phyloP scores from a whole-genome alignment of 495 filamentous ascomycete species.

The Bathelium albidoporum region DNA sequence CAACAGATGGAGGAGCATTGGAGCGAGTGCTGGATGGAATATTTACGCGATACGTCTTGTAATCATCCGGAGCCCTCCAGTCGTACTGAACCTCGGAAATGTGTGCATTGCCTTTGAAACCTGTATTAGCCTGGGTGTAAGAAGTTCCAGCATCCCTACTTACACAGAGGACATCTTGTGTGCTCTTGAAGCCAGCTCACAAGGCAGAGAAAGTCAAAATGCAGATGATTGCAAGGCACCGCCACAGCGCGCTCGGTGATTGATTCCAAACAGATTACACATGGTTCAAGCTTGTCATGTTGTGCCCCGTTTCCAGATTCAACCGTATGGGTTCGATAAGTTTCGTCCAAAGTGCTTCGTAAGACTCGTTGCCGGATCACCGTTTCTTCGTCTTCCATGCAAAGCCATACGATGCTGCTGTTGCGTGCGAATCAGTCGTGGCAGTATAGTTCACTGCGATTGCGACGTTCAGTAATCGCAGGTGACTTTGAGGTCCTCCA shows the following conservation, averaged over 20 bases:
- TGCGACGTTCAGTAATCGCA: too few species aligned
- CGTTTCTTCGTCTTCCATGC: background rate
- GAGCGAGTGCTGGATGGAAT: background rate
- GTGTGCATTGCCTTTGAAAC: slow-evolving; percentile 45
- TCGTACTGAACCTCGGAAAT: slow-evolving; percentile 61
- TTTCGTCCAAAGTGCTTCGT: background rate
- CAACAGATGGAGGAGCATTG: background rate
- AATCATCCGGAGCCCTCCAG: slow-evolving; percentile 40
- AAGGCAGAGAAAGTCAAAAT: slow-evolving; percentile 78
- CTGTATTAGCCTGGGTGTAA: background rate
- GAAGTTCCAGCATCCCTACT: slow-evolving; percentile 3
- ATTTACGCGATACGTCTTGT: slow-evolving; percentile 43
- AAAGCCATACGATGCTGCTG: background rate
- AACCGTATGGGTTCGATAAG: background rate
- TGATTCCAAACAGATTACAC: slow-evolving; percentile 65
- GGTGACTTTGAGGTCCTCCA: background rate
- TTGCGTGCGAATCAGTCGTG: background rate
- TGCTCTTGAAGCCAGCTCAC: slow-evolving; percentile 71
- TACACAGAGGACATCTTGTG: slow-evolving; percentile 61
- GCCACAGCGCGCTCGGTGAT: slow-evolving; percentile 62
- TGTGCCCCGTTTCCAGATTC: background rate
- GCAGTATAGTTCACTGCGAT: too few species aligned
- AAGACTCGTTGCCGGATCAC: background rate
- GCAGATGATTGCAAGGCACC: slow-evolving; percentile 64
- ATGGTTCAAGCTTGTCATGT: slow-evolving; percentile 25